Conservation (phyloP, 345 rosid genomes). For the Reutealis trisperma region DNA sequence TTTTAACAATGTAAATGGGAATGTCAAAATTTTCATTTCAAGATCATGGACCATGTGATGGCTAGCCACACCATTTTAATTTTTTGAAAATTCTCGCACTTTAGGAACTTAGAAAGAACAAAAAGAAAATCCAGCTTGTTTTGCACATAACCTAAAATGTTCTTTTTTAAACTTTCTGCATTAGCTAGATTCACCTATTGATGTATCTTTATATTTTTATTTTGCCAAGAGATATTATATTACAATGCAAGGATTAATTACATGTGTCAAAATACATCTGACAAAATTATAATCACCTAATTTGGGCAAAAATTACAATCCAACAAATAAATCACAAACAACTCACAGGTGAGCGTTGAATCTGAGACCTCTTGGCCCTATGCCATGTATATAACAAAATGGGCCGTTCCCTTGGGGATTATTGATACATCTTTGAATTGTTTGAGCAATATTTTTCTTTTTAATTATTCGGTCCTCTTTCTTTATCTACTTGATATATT, state of each 20-base stretch:
- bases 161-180: constrained; percentile 12
- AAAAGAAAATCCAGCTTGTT: constrained; percentile 34
- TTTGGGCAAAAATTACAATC: no score
- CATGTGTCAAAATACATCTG: no score
- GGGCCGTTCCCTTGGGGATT: no score
- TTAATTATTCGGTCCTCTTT: constrained; percentile 10
- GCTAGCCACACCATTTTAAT: constrained; percentile 10
- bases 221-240: no score
- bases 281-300: no score
- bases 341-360: no score
- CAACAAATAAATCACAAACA: no score
- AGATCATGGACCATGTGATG: constrained; percentile 17
- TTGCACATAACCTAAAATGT: constrained; percentile 22
- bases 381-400: no score
- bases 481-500: constrained; percentile 12
- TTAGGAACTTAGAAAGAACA: constrained; percentile 37
- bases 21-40: neutral
- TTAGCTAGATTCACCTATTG: neutral
- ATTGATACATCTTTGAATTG: neutral
- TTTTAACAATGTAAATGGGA: constrained; percentile 9
- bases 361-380: no score
- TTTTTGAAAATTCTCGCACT: constrained; percentile 19
- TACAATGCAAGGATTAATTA: no score
- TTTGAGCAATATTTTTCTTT: neutral
- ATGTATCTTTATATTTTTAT: no score